These are phyloP conservation scores for Sarocladiaceae sp. DNA, from an alignment of 2,329 filamentous ascomycete genomes.

Conservation along the genomic window DNA sequence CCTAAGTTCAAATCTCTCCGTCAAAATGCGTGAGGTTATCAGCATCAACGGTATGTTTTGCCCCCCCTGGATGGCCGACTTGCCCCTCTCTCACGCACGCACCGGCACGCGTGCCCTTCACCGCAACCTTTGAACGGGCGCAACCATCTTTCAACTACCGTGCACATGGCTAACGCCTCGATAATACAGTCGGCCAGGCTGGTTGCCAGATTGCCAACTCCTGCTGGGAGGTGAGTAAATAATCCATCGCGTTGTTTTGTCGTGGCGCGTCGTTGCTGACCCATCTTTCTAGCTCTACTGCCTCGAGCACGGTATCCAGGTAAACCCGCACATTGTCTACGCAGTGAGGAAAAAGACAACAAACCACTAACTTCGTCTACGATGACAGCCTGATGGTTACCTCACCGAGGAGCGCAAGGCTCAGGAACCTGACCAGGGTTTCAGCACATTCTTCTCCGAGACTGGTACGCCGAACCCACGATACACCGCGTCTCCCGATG, in stretches of 20 bases:
- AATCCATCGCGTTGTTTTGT: slow-evolving; percentile 14
- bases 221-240: slow-evolving; percentile 92
- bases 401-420: slow-evolving; percentile 97
- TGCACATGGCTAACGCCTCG: slow-evolving; percentile 6
- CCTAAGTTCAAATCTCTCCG: no score
- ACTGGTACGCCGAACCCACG: slow-evolving; percentile 59
- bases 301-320: slow-evolving; percentile 99
- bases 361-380: slow-evolving; percentile 13
- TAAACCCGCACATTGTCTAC: slow-evolving; percentile 37
- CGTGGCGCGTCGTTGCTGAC: slow-evolving; percentile 18
- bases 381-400: slow-evolving; percentile 83
- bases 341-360: background rate
- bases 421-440: slow-evolving; percentile 88
- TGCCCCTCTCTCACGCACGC: slow-evolving; percentile 21
- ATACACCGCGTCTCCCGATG: background rate
- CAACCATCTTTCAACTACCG: background rate
- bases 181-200: slow-evolving; percentile 87
- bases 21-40: slow-evolving; percentile 98
- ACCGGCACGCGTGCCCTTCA: slow-evolving; percentile 36
- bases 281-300: slow-evolving; percentile 77
- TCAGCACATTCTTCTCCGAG: slow-evolving; percentile 99
- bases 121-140: slow-evolving; percentile 14
- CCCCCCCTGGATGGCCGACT: slow-evolving; percentile 30
- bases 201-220: slow-evolving; percentile 99
- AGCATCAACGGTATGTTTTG: slow-evolving; percentile 77